phyloP scores from a whole-genome alignment of 1,284 basidiomycete genomes.

The Boletus semigastroideus region DNA sequence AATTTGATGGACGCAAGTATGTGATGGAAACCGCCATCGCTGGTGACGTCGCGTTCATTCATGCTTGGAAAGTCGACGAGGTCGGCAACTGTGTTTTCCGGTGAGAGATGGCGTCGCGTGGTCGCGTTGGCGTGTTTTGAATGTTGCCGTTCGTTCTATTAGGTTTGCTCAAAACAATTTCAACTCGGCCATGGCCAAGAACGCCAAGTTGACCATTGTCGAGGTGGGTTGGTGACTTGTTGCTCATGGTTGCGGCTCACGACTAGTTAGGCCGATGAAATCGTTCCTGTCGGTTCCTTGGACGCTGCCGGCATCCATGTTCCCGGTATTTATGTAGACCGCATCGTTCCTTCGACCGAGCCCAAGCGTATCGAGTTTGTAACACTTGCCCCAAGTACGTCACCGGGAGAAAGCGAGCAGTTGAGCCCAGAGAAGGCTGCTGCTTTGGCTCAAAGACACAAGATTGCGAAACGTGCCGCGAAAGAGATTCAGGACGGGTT shows the following conservation, averaged over 20 bases:
- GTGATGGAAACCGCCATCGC: slow-evolving; percentile 86
- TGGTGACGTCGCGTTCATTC: slow-evolving; percentile 87
- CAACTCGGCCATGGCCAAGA: slow-evolving; percentile 82
- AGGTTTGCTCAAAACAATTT: slow-evolving; percentile 92
- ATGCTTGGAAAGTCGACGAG: slow-evolving; percentile 96
- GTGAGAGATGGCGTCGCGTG: slow-evolving; percentile 33
- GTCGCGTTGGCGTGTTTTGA: not conserved
- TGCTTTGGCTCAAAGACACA: slow-evolving; percentile 44
- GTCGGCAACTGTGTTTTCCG: slow-evolving; percentile 85
- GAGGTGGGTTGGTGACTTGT: slow-evolving; percentile 52
- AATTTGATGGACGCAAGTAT: slow-evolving; percentile 82
- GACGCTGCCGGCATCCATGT: slow-evolving; percentile 85
- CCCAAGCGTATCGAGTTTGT: slow-evolving; percentile 81
- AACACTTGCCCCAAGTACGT: slow-evolving; percentile 54
- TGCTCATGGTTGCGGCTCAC: slow-evolving; percentile 2
- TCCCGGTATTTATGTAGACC: slow-evolving; percentile 86
- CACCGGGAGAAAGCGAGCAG: slow-evolving; percentile 27
- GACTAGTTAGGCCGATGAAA: slow-evolving; percentile 75
- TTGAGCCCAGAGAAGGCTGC: slow-evolving; percentile 52
- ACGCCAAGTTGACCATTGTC: slow-evolving; percentile 88
- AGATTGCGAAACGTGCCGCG: slow-evolving; percentile 27
- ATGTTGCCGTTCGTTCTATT: not conserved
- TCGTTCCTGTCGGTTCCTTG: slow-evolving; percentile 84
- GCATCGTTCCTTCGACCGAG: slow-evolving; percentile 77
- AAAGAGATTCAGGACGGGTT: slow-evolving; percentile 88